A percentile compares a stretch with the other conserved stretches of the same genome.
phyloP scores from a whole-genome alignment of 768 basidiomycete species.

The Lentinus brumalis region DNA sequence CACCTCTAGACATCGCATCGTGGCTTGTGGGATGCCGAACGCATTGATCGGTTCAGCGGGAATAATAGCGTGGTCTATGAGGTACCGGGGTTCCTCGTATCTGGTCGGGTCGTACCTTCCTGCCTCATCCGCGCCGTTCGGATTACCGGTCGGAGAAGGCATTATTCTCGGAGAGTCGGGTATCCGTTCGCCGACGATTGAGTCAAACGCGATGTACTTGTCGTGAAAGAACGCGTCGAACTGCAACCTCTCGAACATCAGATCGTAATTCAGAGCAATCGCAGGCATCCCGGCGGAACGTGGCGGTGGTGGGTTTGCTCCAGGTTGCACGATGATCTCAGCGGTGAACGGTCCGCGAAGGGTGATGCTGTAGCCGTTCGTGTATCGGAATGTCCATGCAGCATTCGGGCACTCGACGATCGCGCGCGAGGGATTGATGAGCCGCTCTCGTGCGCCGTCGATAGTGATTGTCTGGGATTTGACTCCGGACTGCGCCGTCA shows the following conservation, averaged over 20 bases:
- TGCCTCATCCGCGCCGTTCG: slow-evolving; percentile 36
- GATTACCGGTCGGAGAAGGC: slow-evolving; percentile 10
- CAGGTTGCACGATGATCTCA: slow-evolving; percentile 49
- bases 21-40: slow-evolving; percentile 86
- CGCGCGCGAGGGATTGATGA: slow-evolving; percentile 44
- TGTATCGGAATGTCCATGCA: slow-evolving; percentile 81
- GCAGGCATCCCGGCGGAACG: not conserved
- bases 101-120: slow-evolving; percentile 50
- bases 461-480: slow-evolving; percentile 80
- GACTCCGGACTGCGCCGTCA: slow-evolving; percentile 83
- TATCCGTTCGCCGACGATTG: slow-evolving; percentile 53
- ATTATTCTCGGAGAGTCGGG: slow-evolving; percentile 40
- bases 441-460: slow-evolving; percentile 74
- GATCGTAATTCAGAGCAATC: slow-evolving; percentile 25
- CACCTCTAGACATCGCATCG: slow-evolving; percentile 88
- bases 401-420: slow-evolving; percentile 74
- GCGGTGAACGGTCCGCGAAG: slow-evolving; percentile 75
- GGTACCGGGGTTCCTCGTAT: slow-evolving; percentile 61
- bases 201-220: slow-evolving; percentile 70
- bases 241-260: slow-evolving; percentile 73
- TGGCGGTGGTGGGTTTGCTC: slow-evolving; percentile 15
- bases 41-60: slow-evolving; percentile 86
- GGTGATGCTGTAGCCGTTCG: slow-evolving; percentile 76
- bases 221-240: slow-evolving; percentile 77
- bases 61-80: slow-evolving; percentile 63